Evolutionary conservation across 352 stramenopile species (phyloP), one percentile per base, ranked within the genome.

Genomic region (Globisporangium cederbergense): DNA sequence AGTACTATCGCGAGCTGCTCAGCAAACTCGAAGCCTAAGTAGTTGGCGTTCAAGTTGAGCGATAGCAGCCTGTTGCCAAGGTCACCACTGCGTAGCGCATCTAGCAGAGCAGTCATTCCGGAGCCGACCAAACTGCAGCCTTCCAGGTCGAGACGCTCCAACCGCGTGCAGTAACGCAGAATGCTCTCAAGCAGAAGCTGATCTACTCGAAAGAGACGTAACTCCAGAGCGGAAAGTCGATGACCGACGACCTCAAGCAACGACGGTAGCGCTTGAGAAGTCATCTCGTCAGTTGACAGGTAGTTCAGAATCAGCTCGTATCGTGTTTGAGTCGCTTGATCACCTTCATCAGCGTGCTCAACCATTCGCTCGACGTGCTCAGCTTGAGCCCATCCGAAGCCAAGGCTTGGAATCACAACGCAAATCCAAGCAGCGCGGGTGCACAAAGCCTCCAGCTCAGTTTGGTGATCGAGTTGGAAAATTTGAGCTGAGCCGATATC

Each of bases 21-120:
- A 20, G n/a, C 13, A 10, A 50, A 40, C 9, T 58, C 11, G 16
- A 45, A 32, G 16, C 60, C 60, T 2, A 66, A 14, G 22, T 46
- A 54, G 42, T 66, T 67, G 42, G 9, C 25, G 18, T 42, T 67
- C 62, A 67, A 8, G 53, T 62, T 67, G 20, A 67, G 36, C 34
- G 53, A 54, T 6, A 38, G 18, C 52, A 67, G 30, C 5, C 18
- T 25, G 20, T 11, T 18, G 7, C 61, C 61, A 1, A 67, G 45
- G 20, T 61, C 28, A 5, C 62, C 53, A 5, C 32, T 36, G 28
- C 20, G 43, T 4, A 67, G 34, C 16, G 28, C 53, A 14, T 38
- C 25, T 34, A 57, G 34, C 16, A 62, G 30, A 22, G 42, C 8
- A 22, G 18, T 11, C 28, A 56, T 25, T n/a, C 45, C 13, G 1